phyloP scores from a whole-genome alignment of 1,139 yeast genomes.

The Lodderomyces parapsilosis region DNA sequence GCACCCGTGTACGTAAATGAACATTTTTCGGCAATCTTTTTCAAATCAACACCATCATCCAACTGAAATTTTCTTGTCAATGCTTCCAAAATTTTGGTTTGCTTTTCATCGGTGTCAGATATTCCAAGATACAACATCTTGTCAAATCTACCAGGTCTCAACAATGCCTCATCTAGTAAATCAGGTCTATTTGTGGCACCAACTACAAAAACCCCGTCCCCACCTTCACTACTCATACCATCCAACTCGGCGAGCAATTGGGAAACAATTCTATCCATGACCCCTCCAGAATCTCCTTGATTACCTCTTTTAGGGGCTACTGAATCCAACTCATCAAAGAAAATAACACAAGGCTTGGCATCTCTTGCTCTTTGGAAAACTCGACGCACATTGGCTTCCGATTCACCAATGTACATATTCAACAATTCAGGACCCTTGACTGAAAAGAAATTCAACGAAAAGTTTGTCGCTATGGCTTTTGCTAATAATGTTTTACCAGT shows the following conservation, averaged over 20 bases:
- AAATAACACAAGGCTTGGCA: constrained; percentile 95
- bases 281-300: constrained; percentile 98
- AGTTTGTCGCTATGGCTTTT: constrained; percentile 94
- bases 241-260: constrained; percentile 92
- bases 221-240: constrained; percentile 75
- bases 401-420: constrained; percentile 97
- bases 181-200: constrained; percentile 98
- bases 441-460: constrained; percentile 88
- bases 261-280: constrained; percentile 96
- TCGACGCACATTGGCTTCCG: constrained; percentile 93
- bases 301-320: constrained; percentile 98
- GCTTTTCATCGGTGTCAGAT: constrained; percentile 87
- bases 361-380: constrained; percentile 94
- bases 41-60: constrained; percentile 58
- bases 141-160: constrained; percentile 96
- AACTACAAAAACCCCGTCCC: constrained; percentile 94
- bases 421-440: constrained; percentile 94
- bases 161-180: constrained; percentile 84
- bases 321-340: constrained; percentile 95
- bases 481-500: constrained; percentile 95
- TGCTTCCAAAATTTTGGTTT: constrained; percentile 81
- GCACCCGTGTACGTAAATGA: constrained; percentile 95
- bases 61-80: constrained; percentile 80
- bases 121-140: constrained; percentile 92
- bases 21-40: constrained; percentile 64